phyloP scores from a whole-genome alignment of 2,329 filamentous ascomycete genomes.

The Tolypocladium cylindrosporum region DNA sequence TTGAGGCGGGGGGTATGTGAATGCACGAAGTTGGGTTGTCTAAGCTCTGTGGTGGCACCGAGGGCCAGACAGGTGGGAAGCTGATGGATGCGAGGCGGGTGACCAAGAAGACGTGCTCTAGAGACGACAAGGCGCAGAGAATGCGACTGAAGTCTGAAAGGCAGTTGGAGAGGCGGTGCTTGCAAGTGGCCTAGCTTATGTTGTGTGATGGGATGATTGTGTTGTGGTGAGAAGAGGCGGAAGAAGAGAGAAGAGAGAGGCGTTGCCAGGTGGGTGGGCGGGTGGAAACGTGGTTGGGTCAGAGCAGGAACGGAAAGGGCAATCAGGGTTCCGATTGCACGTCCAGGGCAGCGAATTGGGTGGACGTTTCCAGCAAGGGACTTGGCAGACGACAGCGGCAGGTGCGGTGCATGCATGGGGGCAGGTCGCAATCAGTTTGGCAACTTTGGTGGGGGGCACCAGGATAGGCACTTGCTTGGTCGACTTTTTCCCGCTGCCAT shows the following conservation, averaged over 20 bases:
- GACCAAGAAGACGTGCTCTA: neutral
- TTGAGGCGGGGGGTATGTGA: constrained; percentile 11
- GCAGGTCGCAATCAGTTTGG: neutral
- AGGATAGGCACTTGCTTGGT: neutral
- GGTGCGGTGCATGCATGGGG: neutral
- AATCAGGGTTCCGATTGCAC: neutral
- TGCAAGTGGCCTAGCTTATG: constrained; percentile 3
- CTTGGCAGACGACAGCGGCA: neutral
- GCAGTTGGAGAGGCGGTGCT: constrained; percentile 1
- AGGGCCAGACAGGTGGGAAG: constrained; percentile 1
- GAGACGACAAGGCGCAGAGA: neutral
- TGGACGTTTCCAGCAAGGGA: neutral
- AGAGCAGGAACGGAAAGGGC: neutral
- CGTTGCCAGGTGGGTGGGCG: neutral
- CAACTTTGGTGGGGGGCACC: neutral
- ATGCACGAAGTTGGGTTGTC: neutral
- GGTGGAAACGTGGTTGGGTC: neutral
- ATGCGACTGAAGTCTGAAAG: neutral
- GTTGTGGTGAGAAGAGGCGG: constrained; percentile 1
- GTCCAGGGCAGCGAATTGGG: neutral
- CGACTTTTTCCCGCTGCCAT: neutral
- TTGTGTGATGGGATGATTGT: constrained; percentile 5
- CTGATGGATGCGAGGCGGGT: neutral
- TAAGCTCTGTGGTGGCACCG: neutral
- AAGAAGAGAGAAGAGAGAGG: constrained; percentile 1